Evolutionary conservation across 345 rosid species (phyloP).

Genomic region (Draba incana): DNA sequence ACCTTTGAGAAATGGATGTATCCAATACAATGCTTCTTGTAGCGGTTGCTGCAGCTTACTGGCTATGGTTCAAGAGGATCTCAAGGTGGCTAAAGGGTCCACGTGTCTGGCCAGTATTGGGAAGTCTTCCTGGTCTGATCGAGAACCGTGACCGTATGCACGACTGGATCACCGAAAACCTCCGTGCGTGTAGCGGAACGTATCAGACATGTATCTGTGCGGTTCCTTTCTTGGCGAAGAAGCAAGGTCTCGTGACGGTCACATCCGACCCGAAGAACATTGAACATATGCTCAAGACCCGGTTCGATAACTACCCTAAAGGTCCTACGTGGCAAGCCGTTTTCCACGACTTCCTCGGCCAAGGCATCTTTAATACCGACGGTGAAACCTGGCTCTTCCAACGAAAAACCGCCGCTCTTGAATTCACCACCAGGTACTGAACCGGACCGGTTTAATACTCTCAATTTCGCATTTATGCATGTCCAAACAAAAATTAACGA

Average conservation of each 20-base stretch:
- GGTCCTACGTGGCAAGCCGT: constrained; percentile 99
- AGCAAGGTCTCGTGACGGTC: constrained; percentile 97
- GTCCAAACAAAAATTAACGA: neutral
- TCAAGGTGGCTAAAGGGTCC: constrained; percentile 82
- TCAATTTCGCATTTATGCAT: constrained; percentile 14
- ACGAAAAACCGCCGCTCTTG: constrained; percentile 94
- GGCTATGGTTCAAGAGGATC: constrained; percentile 81
- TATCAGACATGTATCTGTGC: constrained; percentile 97
- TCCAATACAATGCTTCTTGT: constrained; percentile 60
- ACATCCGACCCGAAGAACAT: constrained; percentile 89
- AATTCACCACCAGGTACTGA: constrained; percentile 81
- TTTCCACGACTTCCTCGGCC: constrained; percentile 88
- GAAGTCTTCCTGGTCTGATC: constrained; percentile 92
- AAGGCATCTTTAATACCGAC: constrained; percentile 92
- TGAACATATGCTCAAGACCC: constrained; percentile 83
- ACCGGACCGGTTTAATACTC: neutral
- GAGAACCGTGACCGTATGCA: constrained; percentile 90
- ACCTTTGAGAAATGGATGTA: constrained; percentile 53
- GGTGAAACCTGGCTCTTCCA: constrained; percentile 95
- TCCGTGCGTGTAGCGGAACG: constrained; percentile 88
- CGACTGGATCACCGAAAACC: constrained; percentile 98
- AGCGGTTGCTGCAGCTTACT: constrained; percentile 67
- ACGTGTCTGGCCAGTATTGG: constrained; percentile 89
- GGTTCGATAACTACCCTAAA: constrained; percentile 92
- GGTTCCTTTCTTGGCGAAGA: constrained; percentile 72